Evolutionary conservation across 2,329 filamentous ascomycete species (phyloP).

Genomic region (Aspergillus niger): DNA sequence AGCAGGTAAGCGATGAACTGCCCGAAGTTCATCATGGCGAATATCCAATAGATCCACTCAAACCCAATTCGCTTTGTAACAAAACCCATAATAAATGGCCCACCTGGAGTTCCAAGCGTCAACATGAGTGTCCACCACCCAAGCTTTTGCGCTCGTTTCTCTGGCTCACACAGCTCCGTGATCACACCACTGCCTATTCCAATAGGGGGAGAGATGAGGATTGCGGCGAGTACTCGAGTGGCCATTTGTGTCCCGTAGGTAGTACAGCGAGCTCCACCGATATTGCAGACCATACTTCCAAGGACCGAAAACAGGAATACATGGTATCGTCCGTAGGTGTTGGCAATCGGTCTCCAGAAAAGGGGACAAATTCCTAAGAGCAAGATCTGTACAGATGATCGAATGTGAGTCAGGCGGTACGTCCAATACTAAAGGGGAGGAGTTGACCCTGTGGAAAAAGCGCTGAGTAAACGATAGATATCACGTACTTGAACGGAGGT

Average conservation of each 20-base stretch:
- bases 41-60: constrained; percentile 60
- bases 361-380: constrained; percentile 55
- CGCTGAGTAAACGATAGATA: background rate
- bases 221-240: constrained; percentile 52
- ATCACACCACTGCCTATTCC: constrained; percentile 58
- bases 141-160: constrained; percentile 53
- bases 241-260: constrained; percentile 52
- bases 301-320: constrained; percentile 54
- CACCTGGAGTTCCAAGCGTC: constrained; percentile 49
- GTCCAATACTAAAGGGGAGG: too few relatives aligned
- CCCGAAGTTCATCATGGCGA: constrained; percentile 58
- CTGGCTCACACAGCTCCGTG: constrained; percentile 56
- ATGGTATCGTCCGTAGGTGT: constrained; percentile 55
- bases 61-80: constrained; percentile 55
- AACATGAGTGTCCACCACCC: constrained; percentile 57
- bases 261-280: constrained; percentile 53
- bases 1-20: constrained; percentile 58
- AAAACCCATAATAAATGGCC: constrained; percentile 35
- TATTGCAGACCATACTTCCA: constrained; percentile 52
- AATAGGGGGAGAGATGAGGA: constrained; percentile 55
- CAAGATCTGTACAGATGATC: constrained; percentile 42
- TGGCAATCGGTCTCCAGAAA: constrained; percentile 58
- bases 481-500: constrained; percentile 48
- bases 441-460: background rate
- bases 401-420: background rate